Base-by-base conservation (phyloP, 345 rosid species). In the Bruguiera sexangula region DNA sequence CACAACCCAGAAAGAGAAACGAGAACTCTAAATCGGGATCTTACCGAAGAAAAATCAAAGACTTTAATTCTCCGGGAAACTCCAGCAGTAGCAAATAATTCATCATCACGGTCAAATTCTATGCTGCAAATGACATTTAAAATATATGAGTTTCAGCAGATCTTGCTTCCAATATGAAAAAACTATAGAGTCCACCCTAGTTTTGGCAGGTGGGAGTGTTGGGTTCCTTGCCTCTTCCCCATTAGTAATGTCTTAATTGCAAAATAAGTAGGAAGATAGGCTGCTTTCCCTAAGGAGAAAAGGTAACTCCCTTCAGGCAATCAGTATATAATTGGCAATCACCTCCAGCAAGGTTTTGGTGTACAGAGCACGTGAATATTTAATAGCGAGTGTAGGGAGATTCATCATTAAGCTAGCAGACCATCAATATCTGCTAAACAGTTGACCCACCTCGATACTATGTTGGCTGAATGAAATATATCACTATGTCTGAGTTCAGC, bases 81-180 rank as follows among this genome's bases (percentile, higher is more conserved):
- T 77, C 99, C 99, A 67, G 98, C 99, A 55, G 97, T 92, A 59
- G 99, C 99, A 79, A 92, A 96, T 68, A 86, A 74, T 80, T 96
- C 96, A 81, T 92, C 97, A 74, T 96, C 98, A n/a, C 95, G 87
- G 72, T 96, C 94, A 83, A 96, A 96, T 78, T 96, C 98, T 79
- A 89, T 90, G 91, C 99, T 96, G 97, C 78, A 65, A 69, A 29
- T 11, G n/a, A 70, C 19, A 70, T 31, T 32, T 68, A 66, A 56
- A 63, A 65, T 39, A 65, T 50, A 60, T 34, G 46, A 67, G 55
- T 46, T 63, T 63, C 64, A 76, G 75, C 59, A 67, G 21, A 46
- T 61, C 31, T 48, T 22, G 15, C 22, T 22, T 0, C 6, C 59
- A 55, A 6, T 32, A 5, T 34, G 37, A 34, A 34, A 34, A 34